These are phyloP conservation scores for Lantana camara DNA, from an alignment of 257 asterid genomes.

Conservation along the genomic window DNA sequence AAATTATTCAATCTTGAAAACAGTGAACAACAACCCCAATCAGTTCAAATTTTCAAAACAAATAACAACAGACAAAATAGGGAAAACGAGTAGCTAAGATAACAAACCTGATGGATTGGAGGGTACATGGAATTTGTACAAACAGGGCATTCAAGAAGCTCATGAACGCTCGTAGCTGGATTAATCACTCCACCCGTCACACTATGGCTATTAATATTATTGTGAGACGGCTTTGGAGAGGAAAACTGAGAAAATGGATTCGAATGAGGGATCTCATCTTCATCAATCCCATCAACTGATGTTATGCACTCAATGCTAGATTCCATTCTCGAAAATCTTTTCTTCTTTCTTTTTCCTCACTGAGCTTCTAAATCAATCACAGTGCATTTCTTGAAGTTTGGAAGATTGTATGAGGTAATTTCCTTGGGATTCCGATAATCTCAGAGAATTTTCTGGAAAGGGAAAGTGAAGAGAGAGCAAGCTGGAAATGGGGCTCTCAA, in stretches of 20 bases:
- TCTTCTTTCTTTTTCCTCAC: background rate
- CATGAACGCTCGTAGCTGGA: constrained; percentile 56
- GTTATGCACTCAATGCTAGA: constrained; percentile 61
- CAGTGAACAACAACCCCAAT: constrained; percentile 6
- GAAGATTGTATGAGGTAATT: constrained; percentile 2
- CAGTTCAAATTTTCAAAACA: background rate
- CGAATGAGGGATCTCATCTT: constrained; percentile 49
- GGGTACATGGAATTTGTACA: constrained; percentile 58
- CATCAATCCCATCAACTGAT: constrained; percentile 46
- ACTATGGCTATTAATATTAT: constrained; percentile 24
- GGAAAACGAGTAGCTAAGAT: background rate
- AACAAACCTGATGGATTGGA: constrained; percentile 46
- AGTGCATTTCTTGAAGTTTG: constrained; percentile 28
- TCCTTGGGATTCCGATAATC: constrained; percentile 15
- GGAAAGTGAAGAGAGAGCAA: constrained; percentile 28
- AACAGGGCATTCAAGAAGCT: constrained; percentile 64
- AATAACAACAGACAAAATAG: background rate
- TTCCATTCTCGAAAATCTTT: constrained; percentile 40
- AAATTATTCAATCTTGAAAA: constrained; percentile 11
- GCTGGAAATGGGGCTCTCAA: constrained; percentile 5
- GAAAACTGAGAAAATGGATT: constrained; percentile 42
- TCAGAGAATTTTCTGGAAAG: constrained; percentile 12
- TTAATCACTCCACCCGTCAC: constrained; percentile 36
- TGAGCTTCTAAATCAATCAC: constrained; percentile 23
- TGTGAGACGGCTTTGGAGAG: constrained; percentile 41